A percentile compares a stretch with the other conserved stretches of the same genome.
phyloP scores from a whole-genome alignment of 768 basidiomycete genomes.

The Dioszegia aurantiaca region DNA sequence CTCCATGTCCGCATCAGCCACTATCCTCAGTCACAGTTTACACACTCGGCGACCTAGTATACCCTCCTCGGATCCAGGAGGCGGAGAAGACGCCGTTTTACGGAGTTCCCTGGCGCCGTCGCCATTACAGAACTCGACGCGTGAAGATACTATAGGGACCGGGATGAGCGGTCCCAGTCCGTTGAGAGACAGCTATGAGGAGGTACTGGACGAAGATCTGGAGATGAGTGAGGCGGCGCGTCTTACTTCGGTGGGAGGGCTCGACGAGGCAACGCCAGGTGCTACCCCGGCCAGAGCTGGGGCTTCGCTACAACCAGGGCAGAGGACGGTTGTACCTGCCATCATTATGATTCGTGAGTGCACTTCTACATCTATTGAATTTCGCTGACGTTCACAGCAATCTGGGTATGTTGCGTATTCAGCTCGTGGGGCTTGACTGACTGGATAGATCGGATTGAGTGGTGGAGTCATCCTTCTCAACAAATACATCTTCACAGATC shows the following conservation, averaged over 20 bases:
- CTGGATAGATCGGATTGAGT: conserved; percentile 16
- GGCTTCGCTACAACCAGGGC: not conserved
- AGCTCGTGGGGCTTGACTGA: not conserved
- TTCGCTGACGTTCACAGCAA: not conserved
- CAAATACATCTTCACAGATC: conserved; percentile 25
- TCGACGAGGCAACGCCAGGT: not conserved
- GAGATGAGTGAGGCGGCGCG: not conserved
- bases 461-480: conserved; percentile 26
- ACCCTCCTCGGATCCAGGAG: not conserved
- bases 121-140: not conserved
- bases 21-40: not conserved
- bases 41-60: conserved; percentile 1
- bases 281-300: not conserved
- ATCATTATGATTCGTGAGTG: conserved; percentile 11
- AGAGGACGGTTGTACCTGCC: conserved; percentile 1
- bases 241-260: not conserved
- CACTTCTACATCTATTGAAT: not conserved
- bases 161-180: not conserved
- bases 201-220: not conserved
- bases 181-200: not conserved
- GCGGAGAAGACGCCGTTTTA: not conserved
- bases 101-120: not conserved
- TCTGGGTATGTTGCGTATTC: conserved; percentile 4
- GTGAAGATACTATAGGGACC: not conserved
- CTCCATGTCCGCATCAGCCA: no score